Conservation (phyloP, 2,329 filamentous ascomycete genomes). For the Thielaviopsis ethacetica region DNA sequence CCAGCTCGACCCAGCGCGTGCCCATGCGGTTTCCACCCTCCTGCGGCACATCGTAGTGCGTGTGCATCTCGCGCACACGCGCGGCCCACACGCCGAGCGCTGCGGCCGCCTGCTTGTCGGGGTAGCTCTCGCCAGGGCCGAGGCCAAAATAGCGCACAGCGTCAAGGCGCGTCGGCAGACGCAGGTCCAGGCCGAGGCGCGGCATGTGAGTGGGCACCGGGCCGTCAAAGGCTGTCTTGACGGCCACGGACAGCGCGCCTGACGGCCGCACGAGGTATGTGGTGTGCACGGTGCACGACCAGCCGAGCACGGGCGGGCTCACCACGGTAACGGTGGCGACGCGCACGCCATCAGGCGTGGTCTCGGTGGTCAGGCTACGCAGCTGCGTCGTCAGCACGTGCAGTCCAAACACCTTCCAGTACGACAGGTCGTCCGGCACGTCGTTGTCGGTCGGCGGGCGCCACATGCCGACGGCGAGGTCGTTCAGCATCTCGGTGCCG, state of each 20-base stretch:
- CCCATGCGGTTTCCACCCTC: slow-evolving; percentile 49
- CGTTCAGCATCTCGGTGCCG: no score
- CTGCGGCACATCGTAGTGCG: slow-evolving; percentile 49
- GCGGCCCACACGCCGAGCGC: slow-evolving; percentile 31
- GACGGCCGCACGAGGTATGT: slow-evolving; percentile 33
- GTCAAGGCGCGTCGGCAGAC: slow-evolving; percentile 29
- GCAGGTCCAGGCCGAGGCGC: slow-evolving; percentile 42
- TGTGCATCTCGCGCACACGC: slow-evolving; percentile 33
- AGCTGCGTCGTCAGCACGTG: no score
- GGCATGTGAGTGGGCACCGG: slow-evolving; percentile 39
- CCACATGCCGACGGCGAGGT: no score
- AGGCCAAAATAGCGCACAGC: slow-evolving; percentile 42
- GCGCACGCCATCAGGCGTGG: slow-evolving; percentile 19
- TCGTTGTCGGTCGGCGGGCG: no score
- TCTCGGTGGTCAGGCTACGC: no score
- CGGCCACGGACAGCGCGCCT: slow-evolving; percentile 29
- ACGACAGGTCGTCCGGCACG: no score
- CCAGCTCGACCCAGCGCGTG: slow-evolving; percentile 36
- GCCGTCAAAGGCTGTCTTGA: slow-evolving; percentile 28
- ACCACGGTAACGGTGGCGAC: slow-evolving; percentile 31
- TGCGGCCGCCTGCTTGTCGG: slow-evolving; percentile 43
- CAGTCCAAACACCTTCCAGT: no score
- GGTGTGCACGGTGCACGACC: slow-evolving; percentile 34
- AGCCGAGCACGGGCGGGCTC: slow-evolving; percentile 43
- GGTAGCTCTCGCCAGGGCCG: slow-evolving; percentile 47